Conservation (phyloP, 805 yeast genomes). For the Saccharomycopsis sp. region DNA sequence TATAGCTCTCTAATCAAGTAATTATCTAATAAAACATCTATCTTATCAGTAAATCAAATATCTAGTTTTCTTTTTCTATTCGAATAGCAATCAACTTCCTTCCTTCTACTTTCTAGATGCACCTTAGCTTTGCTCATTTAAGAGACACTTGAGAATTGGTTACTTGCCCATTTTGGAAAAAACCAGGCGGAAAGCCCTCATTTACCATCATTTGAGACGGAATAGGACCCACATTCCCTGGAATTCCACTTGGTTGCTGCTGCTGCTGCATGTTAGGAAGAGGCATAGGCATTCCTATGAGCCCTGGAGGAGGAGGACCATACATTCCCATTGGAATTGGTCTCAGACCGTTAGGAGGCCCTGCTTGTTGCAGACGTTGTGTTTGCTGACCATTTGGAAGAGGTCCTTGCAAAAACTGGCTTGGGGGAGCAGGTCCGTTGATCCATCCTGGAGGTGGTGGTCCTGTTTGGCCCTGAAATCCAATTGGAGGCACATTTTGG, state of each 20-base stretch:
- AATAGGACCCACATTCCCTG: slow-evolving; percentile 3
- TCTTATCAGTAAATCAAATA: too few relatives aligned
- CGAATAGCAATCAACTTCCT: too few relatives aligned
- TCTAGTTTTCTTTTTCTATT: too few relatives aligned
- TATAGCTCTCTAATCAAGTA: too few relatives aligned
- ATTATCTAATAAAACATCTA: too few relatives aligned
- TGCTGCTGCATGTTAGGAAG: slow-evolving; percentile 9
- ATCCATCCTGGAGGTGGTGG: slow-evolving; percentile 6
- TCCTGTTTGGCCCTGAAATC: slow-evolving; percentile 6
- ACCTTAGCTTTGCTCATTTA: too few relatives aligned
- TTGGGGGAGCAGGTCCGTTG: slow-evolving; percentile 8
- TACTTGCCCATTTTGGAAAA: slow-evolving; percentile 21
- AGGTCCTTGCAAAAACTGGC: slow-evolving; percentile 15
- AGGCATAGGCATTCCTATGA: slow-evolving; percentile 1
- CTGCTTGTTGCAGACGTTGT: neutral
- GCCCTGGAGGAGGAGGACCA: neutral
- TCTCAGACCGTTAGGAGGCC: slow-evolving; percentile 21
- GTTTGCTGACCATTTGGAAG: slow-evolving; percentile 13
- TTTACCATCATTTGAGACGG: neutral
- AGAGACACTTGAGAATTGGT: neutral
- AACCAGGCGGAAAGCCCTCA: neutral
- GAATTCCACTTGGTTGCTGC: slow-evolving; percentile 21
- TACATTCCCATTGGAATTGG: slow-evolving; percentile 12
- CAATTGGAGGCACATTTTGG: slow-evolving; percentile 4
- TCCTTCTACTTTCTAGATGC: too few relatives aligned